Evolutionary conservation across 2,329 filamentous ascomycete species (phyloP), one percentile per base, ranked within the genome.

Genomic region (Dactylellina haptotyla): DNA sequence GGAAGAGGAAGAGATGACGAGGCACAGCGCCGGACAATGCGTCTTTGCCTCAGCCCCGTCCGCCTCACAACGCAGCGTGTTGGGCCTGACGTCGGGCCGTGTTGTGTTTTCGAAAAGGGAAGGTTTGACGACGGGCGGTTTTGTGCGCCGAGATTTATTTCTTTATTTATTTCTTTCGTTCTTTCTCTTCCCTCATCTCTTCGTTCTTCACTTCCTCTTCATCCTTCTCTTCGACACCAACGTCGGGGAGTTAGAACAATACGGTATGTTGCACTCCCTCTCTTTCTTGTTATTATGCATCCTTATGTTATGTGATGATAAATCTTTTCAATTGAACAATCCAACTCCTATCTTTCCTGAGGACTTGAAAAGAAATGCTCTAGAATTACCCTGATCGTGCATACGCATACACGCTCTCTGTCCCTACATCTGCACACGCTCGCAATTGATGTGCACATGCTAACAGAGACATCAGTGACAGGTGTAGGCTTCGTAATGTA

Each of bases 341-440:
- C 80, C 81, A 82, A 82, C 81, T 81, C 81, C 80, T 82, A 82
- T 79, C 50, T 54, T 51, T 63, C 74, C 75, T 78, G 77, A 78
- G 77, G 77, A 78, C 73, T 65, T 32, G 58, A 64, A 78, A 79
- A 80, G 77, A 78, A 75, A 79, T 77, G 76, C 75, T 80, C 70
- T 77, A 76, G 69, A 76, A 78, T 75, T 77, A 78, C 76, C 80
- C 80, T 81, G 80, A 82, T 50, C 72, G n/a, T n/a, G n/a, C n/a
- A 72, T 75, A 71, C 23, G 56, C 43, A 57, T 66, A 50, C 43
- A 8, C 18, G 14, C 66, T 71, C 74, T 71, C 32, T 45, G 34
- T 39, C 43, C 23, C 53, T 50, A 25, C 32, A 34, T 43, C 41
- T 72, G 4, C 26, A 34, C 16, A 57, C 39, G 28, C 23, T n/a